A percentile compares a stretch with the other conserved stretches of the same genome.
These are phyloP conservation scores for Exidia glandulosa DNA, from an alignment of 768 basidiomycete species.

Conservation along the genomic window DNA sequence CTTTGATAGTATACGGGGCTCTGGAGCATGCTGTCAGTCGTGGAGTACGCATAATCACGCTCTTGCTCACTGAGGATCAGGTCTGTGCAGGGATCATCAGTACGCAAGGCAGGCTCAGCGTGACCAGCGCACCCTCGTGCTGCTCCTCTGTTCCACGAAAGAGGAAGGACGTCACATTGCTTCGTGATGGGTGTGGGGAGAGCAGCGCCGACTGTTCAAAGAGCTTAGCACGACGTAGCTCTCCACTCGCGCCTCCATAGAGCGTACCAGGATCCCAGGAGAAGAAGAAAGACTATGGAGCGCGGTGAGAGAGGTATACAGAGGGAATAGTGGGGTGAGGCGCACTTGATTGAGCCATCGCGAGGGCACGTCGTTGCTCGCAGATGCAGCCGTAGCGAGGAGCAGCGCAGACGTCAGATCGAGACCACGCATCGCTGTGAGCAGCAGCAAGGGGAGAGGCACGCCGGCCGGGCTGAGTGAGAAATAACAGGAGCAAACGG, in stretches of 20 bases:
- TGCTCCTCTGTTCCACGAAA: background rate
- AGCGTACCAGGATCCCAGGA: background rate
- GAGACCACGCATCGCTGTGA: too few relatives aligned
- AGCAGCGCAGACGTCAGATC: background rate
- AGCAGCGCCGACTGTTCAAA: background rate
- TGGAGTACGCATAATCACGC: background rate
- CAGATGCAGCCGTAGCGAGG: background rate
- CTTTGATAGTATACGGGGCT: background rate
- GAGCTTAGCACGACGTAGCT: background rate
- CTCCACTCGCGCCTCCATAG: background rate
- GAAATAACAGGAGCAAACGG: too few relatives aligned
- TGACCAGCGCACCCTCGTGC: background rate
- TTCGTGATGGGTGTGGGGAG: background rate
- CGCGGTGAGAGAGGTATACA: background rate
- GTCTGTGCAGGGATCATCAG: background rate
- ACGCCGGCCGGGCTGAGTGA: too few relatives aligned
- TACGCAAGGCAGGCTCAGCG: background rate
- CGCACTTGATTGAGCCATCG: background rate
- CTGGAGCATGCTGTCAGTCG: background rate
- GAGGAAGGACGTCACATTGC: background rate
- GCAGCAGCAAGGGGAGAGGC: too few relatives aligned
- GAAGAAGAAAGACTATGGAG: background rate
- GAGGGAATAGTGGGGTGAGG: background rate
- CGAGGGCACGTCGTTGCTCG: background rate
- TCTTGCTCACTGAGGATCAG: background rate